These are phyloP conservation scores for Lathyrus oleraceus DNA, from an alignment of 306 rosid genomes.

Conservation along the genomic window DNA sequence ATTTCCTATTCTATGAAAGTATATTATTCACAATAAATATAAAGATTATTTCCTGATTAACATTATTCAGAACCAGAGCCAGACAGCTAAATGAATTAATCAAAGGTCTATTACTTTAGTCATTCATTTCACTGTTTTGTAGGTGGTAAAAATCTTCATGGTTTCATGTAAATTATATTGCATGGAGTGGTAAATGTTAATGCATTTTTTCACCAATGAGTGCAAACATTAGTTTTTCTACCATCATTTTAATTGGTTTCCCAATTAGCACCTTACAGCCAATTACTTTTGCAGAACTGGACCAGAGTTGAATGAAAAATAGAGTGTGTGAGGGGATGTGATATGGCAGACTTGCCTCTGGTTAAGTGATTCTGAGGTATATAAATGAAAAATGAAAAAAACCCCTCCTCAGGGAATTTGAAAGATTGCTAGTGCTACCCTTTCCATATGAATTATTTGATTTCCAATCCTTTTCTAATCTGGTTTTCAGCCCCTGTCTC, in stretches of 20 bases:
- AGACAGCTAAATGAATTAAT: background rate
- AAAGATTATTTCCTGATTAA: no score
- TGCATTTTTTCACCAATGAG: conserved; percentile 1
- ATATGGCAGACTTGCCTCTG: background rate
- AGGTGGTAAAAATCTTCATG: conserved; percentile 14
- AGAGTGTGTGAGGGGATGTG: background rate
- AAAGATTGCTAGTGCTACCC: background rate
- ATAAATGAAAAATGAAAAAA: background rate
- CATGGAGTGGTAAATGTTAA: background rate
- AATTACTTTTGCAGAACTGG: background rate
- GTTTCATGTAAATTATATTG: conserved; percentile 25
- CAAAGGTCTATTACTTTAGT: background rate
- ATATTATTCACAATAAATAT: no score
- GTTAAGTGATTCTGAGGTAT: conserved; percentile 4
- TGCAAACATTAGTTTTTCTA: background rate
- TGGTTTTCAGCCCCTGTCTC: background rate
- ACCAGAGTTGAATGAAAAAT: background rate
- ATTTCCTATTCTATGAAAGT: no score
- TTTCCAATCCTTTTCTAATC: background rate
- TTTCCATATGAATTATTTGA: background rate
- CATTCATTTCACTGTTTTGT: background rate
- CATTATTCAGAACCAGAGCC: conserved; percentile 1
- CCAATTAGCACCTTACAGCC: conserved; percentile 3
- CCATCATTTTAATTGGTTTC: conserved; percentile 13
- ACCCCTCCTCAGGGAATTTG: background rate